Evolutionary conservation across 1,284 basidiomycete species (phyloP).

Genomic region (Tilletiaria anomala): DNA sequence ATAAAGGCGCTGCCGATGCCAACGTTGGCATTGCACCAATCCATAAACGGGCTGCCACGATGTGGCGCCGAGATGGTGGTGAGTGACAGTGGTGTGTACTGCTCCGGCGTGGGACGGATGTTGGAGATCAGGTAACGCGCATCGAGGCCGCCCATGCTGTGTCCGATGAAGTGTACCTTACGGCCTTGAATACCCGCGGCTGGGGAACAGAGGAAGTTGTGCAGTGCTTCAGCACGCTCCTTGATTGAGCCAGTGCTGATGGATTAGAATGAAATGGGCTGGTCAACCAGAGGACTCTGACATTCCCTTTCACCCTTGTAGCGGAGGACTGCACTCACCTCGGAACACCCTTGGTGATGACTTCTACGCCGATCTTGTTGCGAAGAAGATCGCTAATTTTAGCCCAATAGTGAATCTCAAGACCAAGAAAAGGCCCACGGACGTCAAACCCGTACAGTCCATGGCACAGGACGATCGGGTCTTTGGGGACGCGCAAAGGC

Average conservation of each 20-base stretch:
- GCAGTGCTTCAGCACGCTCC: constrained; percentile 63
- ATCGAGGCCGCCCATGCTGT: constrained; percentile 61
- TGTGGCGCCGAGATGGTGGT: constrained; percentile 89
- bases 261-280: constrained; percentile 1
- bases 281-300: neutral
- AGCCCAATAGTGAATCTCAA: constrained; percentile 83
- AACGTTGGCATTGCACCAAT: constrained; percentile 60
- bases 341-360: constrained; percentile 88
- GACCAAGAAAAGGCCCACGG: constrained; percentile 55
- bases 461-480: no score
- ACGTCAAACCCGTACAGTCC: constrained; percentile 82
- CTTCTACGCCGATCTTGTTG: constrained; percentile 71
- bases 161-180: constrained; percentile 80
- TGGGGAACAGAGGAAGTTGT: constrained; percentile 54
- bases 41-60: constrained; percentile 94
- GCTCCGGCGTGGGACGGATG: constrained; percentile 52
- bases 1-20: constrained; percentile 34
- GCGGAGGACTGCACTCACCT: constrained; percentile 48
- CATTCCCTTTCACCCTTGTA: neutral
- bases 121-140: constrained; percentile 69
- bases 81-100: constrained; percentile 73
- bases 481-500: neutral
- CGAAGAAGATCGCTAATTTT: constrained; percentile 70
- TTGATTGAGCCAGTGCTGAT: constrained; percentile 86
- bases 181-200: constrained; percentile 51